phyloP scores from a whole-genome alignment of 2,329 filamentous ascomycete species.

The Fusarium odoratissimum region DNA sequence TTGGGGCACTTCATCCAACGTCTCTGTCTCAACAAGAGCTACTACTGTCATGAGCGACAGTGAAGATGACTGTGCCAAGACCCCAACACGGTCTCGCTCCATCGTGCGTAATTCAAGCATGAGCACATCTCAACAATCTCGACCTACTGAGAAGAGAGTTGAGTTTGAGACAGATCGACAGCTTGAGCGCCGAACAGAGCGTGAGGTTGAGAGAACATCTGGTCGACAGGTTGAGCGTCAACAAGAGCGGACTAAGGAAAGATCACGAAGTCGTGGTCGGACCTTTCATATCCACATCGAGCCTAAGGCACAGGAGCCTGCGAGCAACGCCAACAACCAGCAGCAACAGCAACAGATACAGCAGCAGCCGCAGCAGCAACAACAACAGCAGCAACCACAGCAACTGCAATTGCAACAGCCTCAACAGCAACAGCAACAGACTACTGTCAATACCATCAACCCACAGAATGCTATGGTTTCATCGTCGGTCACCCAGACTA shows the following conservation, averaged over 20 bases:
- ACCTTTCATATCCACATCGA: constrained; percentile 47
- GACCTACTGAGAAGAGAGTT: constrained; percentile 29
- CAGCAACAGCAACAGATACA: constrained; percentile 25
- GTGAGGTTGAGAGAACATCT: constrained; percentile 14
- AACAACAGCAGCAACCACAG: constrained; percentile 12
- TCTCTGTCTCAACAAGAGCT: constrained; percentile 39
- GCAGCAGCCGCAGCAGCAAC: constrained; percentile 20
- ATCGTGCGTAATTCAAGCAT: constrained; percentile 31
- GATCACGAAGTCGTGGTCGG: constrained; percentile 43
- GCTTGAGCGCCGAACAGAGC: constrained; percentile 19
- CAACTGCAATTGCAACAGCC: constrained; percentile 17
- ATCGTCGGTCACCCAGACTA: constrained; percentile 15
- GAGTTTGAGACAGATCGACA: constrained; percentile 34
- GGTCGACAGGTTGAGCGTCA: constrained; percentile 31
- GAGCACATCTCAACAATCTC: constrained; percentile 31
- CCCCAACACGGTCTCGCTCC: constrained; percentile 34
- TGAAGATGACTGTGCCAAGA: constrained; percentile 40
- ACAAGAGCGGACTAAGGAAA: constrained; percentile 34
- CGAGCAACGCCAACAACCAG: constrained; percentile 6
- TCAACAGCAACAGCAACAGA: constrained; percentile 30
- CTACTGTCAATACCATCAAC: constrained; percentile 1
- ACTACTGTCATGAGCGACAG: constrained; percentile 42
- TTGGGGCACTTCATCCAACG: constrained; percentile 38
- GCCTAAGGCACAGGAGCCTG: constrained; percentile 31
- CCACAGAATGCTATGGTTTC: constrained; percentile 25